Percentiles rank a stretch among this genome's conserved stretches.
These are phyloP conservation scores for Hordeum vulgare DNA, from an alignment of 176 grass and related monocot genomes.

Conservation along the genomic window MorexV3_pseudomolecules_assembly NC_058522.1:82467649-82468148, in stretches of 20 bases:
- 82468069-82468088: slow-evolving; percentile 96
- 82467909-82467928: slow-evolving; percentile 87
- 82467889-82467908: slow-evolving; percentile 46
- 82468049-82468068: slow-evolving; percentile 93
- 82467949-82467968: neutral
- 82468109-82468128: neutral
- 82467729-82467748: slow-evolving; percentile 83
- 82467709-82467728: slow-evolving; percentile 83
- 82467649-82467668: slow-evolving; percentile 73
- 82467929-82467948: slow-evolving; percentile 11
- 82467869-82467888: slow-evolving; percentile 45
- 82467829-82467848: slow-evolving; percentile 66
- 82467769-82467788: slow-evolving; percentile 65
- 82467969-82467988: slow-evolving; percentile 2
- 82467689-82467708: slow-evolving; percentile 79
- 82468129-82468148: neutral
- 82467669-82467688: slow-evolving; percentile 80
- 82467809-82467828: slow-evolving; percentile 64
- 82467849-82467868: slow-evolving; percentile 69
- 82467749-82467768: slow-evolving; percentile 74
- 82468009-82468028: slow-evolving; percentile 98
- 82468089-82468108: neutral
- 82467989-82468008: slow-evolving; percentile 24
- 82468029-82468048: slow-evolving; percentile 96
- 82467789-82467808: slow-evolving; percentile 53